Evolutionary conservation across 2,329 filamentous ascomycete species (phyloP).

Genomic region (Aspergillus quadrilineatus): DNA sequence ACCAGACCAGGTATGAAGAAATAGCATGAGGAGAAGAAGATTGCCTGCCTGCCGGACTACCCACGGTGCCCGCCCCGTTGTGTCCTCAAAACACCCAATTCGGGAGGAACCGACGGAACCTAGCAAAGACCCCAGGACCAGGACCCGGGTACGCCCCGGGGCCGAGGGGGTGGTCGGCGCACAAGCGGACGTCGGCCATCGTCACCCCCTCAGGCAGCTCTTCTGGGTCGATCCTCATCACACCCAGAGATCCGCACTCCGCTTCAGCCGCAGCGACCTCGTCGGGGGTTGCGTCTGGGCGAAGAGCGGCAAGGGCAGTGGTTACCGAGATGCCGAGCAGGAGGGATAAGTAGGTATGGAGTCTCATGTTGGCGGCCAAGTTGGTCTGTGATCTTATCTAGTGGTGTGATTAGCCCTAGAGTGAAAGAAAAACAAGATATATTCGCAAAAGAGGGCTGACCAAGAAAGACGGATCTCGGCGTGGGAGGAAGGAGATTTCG

Average conservation of each 20-base stretch:
- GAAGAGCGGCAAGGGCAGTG: constrained; percentile 20
- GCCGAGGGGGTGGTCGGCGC: constrained; percentile 23
- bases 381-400: constrained; percentile 11
- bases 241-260: constrained; percentile 19
- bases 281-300: constrained; percentile 20
- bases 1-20: no score
- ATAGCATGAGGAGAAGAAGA: no score
- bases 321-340: constrained; percentile 23
- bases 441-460: not conserved
- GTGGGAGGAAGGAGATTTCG: constrained; percentile 11
- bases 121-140: constrained; percentile 24
- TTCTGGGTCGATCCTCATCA: constrained; percentile 20
- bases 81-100: constrained; percentile 20
- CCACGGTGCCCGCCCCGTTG: constrained; percentile 7
- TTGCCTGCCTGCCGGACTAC: constrained; percentile 2
- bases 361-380: constrained; percentile 17
- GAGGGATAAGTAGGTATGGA: constrained; percentile 22
- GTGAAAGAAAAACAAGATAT: not conserved
- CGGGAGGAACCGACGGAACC: constrained; percentile 17
- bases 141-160: constrained; percentile 21
- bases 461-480: constrained; percentile 9
- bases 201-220: constrained; percentile 19
- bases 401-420: constrained; percentile 15
- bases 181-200: constrained; percentile 19
- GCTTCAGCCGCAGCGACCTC: constrained; percentile 19